Evolutionary conservation across 2,329 filamentous ascomycete species (phyloP), one percentile per base, ranked within the genome.

Genomic region (Ophiostoma novo-ulmi): DNA sequence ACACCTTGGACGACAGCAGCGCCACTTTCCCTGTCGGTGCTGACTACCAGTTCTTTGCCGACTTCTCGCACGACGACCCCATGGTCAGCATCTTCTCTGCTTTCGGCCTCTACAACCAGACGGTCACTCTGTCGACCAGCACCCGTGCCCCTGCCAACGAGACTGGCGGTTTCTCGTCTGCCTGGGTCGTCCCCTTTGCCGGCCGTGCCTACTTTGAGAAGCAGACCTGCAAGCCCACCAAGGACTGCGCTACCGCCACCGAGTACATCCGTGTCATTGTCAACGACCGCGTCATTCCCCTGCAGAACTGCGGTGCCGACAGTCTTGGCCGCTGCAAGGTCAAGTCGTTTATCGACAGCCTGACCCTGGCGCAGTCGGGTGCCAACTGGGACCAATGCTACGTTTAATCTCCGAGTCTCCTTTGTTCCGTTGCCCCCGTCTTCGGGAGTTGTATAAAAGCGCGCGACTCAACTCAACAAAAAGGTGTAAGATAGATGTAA

Each of bases 21-120:
- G 77, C 79, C 8, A 94, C 91, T 0, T 97, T 97, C 76, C 93
- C 94, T 0, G 81, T 97, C 0, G 84, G 85, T 73, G 79, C 82
- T 61, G 80, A 80, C 63, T 14, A 69, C 31, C 80, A 80, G 14
- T 80, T 97, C 1, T 97, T 95, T 77, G 93, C 92, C 0, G 94
- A 97, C 79, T 97, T 97, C 77, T 92, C 89, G 73, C 94, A 97
- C 79, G 94, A 97, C 80, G 97, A 96, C 78, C 89, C 91, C 77
- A 93, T 97, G 88, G 87, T 87, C 36, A 85, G 85, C 8, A 87
- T 96, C 11, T 91, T 91, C 77, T 88, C 88, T 5, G 92, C 93
- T 0, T 77, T 97, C 73, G 92, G 93, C 0, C 81, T 97, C 35
- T 97, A 93, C 80, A 91, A 93, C 75, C 41, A 38, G 22, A 58